A percentile compares a stretch with the other conserved stretches of the same genome.
Conservation (phyloP, 1,284 basidiomycete species). For the Puccinia polysora region DNA sequence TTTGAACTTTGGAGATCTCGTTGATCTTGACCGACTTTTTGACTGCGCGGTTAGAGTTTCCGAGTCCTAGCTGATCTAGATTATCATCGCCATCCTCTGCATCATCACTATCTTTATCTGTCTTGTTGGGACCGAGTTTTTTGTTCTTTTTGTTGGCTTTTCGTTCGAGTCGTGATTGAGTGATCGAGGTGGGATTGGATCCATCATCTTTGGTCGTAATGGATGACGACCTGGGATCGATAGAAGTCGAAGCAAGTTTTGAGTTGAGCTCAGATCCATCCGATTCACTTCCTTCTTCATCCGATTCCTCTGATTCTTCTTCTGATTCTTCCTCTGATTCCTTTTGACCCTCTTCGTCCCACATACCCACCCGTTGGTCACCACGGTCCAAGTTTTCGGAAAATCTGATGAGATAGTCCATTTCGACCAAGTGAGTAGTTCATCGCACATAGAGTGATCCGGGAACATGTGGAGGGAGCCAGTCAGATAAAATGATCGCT, state of each 20-base stretch:
- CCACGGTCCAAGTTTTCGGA: slow-evolving; percentile 1
- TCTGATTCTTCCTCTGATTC: neutral
- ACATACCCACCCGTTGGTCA: slow-evolving; percentile 13
- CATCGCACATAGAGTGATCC: too few relatives aligned
- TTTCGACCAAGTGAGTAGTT: too few relatives aligned
- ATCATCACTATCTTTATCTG: too few relatives aligned
- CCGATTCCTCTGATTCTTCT: slow-evolving; percentile 20
- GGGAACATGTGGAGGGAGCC: neutral
- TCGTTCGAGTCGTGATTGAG: slow-evolving; percentile 21
- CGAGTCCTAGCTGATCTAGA: slow-evolving; percentile 60
- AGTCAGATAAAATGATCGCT: neutral
- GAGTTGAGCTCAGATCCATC: neutral
- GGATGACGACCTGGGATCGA: neutral
- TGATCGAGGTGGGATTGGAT: neutral
- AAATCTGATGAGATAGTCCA: neutral
- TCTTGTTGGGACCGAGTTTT: slow-evolving; percentile 48
- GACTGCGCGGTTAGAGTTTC: slow-evolving; percentile 43
- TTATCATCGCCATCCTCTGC: slow-evolving; percentile 55
- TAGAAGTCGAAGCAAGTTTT: slow-evolving; percentile 7
- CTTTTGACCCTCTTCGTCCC: neutral
- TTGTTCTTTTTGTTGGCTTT: slow-evolving; percentile 40
- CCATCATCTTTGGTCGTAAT: neutral
- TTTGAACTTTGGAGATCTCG: slow-evolving; percentile 45
- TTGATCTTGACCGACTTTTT: slow-evolving; percentile 45
- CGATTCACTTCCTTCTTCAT: neutral